Evolutionary conservation across 2,329 filamentous ascomycete genomes (phyloP).

Genomic region (Phialophora macrospora): DNA sequence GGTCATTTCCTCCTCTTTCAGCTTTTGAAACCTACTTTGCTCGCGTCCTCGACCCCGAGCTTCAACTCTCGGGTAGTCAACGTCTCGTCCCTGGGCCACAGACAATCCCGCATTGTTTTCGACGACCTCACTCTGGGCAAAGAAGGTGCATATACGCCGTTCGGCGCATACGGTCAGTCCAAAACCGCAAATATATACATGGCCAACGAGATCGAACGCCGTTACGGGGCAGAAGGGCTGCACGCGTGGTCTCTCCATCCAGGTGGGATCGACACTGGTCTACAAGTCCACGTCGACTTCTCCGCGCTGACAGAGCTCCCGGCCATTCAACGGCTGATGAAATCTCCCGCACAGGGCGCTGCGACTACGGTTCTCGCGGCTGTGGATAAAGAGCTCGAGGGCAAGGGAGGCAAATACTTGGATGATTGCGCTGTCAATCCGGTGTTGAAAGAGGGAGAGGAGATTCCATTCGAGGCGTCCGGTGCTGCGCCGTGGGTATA

Average conservation of each 20-base stretch:
- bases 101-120: conserved; percentile 42
- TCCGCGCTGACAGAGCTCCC: conserved; percentile 32
- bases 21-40: conserved; percentile 53
- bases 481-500: conserved; percentile 35
- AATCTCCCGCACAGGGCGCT: conserved; percentile 47
- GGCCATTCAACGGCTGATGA: conserved; percentile 38
- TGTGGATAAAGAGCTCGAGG: conserved; percentile 40
- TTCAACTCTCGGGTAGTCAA: conserved; percentile 55
- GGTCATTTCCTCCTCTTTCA: conserved; percentile 61
- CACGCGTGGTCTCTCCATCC: conserved; percentile 54
- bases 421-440: conserved; percentile 37
- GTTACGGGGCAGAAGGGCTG: conserved; percentile 51
- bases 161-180: conserved; percentile 52
- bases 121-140: conserved; percentile 51
- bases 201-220: conserved; percentile 57
- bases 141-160: conserved; percentile 43
- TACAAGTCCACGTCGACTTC: conserved; percentile 33
- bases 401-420: conserved; percentile 41
- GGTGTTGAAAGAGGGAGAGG: conserved; percentile 20
- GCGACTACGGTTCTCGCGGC: conserved; percentile 43
- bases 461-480: conserved; percentile 2
- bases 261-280: conserved; percentile 49
- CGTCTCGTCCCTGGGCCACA: conserved; percentile 53
- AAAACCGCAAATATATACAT: conserved; percentile 59
- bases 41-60: conserved; percentile 45